Percentiles rank a stretch among this genome's conserved stretches.
These are phyloP conservation scores for Xylaria cubensis DNA, from an alignment of 495 filamentous ascomycete species.

Conservation along the genomic window DNA sequence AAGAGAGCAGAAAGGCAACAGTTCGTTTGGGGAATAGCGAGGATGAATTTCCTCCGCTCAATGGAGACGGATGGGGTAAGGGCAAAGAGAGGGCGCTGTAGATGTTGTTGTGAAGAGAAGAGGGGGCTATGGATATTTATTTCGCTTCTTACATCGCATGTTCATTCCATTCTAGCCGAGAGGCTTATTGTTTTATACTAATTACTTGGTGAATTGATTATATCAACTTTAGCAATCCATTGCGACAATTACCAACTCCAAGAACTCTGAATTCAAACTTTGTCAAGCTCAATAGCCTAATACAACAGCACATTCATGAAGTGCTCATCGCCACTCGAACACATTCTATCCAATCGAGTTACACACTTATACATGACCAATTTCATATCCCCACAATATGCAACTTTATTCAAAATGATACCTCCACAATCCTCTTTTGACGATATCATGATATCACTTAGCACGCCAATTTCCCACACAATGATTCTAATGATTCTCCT, in stretches of 20 bases:
- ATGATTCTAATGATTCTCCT: too few species aligned
- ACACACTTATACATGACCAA: background rate
- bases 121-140: background rate
- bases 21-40: constrained; percentile 35
- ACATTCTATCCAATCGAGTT: background rate
- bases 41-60: constrained; percentile 66
- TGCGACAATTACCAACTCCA: background rate
- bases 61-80: constrained; percentile 47
- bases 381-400: background rate
- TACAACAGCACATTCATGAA: background rate
- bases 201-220: background rate
- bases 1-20: constrained; percentile 57
- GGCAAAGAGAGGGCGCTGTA: constrained; percentile 56
- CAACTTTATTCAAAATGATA: background rate
- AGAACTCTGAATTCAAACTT: background rate
- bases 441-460: background rate
- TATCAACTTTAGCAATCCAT: background rate
- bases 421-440: background rate
- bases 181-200: constrained; percentile 1
- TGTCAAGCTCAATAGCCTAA: background rate
- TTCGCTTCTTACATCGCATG: constrained; percentile 19
- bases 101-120: background rate
- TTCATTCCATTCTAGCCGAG: constrained; percentile 6
- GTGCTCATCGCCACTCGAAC: background rate
- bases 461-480: background rate